These are phyloP conservation scores for Fusarium kyushuense DNA, from an alignment of 2,329 filamentous ascomycete genomes.

Conservation along the genomic window DNA sequence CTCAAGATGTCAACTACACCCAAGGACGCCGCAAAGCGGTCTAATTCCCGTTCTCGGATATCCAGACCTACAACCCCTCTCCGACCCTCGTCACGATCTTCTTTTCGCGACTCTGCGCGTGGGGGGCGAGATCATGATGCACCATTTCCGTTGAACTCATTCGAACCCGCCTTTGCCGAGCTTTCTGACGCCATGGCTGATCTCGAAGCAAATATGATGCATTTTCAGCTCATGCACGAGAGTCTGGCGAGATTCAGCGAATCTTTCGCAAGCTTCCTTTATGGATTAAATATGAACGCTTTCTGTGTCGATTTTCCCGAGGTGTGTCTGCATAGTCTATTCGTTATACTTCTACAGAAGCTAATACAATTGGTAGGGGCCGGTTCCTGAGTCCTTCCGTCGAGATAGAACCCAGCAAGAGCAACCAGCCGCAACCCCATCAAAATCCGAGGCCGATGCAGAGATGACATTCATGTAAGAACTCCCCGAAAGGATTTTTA, in stretches of 20 bases:
- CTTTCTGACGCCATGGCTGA: constrained; percentile 94
- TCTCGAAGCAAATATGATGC: constrained; percentile 96
- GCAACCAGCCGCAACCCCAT: constrained; percentile 49
- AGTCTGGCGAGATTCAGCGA: constrained; percentile 93
- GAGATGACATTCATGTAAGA: constrained; percentile 89
- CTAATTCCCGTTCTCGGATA: constrained; percentile 71
- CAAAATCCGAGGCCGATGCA: constrained; percentile 58
- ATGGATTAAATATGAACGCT: constrained; percentile 98
- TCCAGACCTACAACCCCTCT: constrained; percentile 93
- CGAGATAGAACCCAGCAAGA: constrained; percentile 71
- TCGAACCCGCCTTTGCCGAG: constrained; percentile 94
- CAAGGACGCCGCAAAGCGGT: constrained; percentile 55
- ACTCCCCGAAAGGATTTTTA: background rate
- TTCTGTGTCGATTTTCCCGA: constrained; percentile 99
- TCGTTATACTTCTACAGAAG: background rate
- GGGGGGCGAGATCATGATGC: constrained; percentile 63
- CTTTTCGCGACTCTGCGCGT: constrained; percentile 81
- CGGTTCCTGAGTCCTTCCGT: constrained; percentile 84
- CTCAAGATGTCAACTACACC: constrained; percentile 47
- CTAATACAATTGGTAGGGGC: constrained; percentile 67
- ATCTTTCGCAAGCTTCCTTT: constrained; percentile 94
- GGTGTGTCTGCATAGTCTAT: constrained; percentile 60
- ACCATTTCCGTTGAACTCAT: constrained; percentile 78
- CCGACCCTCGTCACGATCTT: constrained; percentile 88
- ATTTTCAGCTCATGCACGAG: constrained; percentile 97